Percentiles rank a stretch among this genome's conserved stretches.
Evolutionary conservation across 2,329 filamentous ascomycete genomes (phyloP).

Genomic region (Calonectria fujianensis): DNA sequence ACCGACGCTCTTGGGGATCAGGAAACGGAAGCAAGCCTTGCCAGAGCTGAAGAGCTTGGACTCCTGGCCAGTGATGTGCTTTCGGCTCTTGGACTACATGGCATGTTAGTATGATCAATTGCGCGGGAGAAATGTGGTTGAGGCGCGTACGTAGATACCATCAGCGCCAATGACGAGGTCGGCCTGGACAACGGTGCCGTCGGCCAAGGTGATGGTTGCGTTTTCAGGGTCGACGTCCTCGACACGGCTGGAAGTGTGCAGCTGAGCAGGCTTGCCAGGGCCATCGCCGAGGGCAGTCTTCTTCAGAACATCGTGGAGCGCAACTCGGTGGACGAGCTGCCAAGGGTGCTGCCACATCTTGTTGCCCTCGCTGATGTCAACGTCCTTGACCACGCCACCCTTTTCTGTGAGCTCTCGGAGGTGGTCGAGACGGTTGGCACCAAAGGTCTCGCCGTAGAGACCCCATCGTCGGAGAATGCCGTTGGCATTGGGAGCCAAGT

Average conservation of each 20-base stretch:
- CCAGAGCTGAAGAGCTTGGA: slow-evolving; percentile 64
- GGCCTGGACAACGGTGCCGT: slow-evolving; percentile 64
- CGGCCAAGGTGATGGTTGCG: slow-evolving; percentile 65
- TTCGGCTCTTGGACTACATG: slow-evolving; percentile 51
- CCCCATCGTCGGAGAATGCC: slow-evolving; percentile 69
- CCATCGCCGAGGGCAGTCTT: slow-evolving; percentile 63
- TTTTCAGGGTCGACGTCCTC: slow-evolving; percentile 63
- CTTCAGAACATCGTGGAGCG: slow-evolving; percentile 71
- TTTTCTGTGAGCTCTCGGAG: slow-evolving; percentile 60
- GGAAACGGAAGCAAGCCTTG: slow-evolving; percentile 74
- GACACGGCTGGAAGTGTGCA: slow-evolving; percentile 65
- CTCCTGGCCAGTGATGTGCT: slow-evolving; percentile 47
- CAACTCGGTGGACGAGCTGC: slow-evolving; percentile 71
- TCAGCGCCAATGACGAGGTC: slow-evolving; percentile 74
- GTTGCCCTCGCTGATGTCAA: slow-evolving; percentile 59
- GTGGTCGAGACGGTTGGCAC: slow-evolving; percentile 60
- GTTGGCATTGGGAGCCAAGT: slow-evolving; percentile 77
- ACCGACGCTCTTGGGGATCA: slow-evolving; percentile 65
- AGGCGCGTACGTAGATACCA: slow-evolving; percentile 67
- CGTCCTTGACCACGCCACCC: slow-evolving; percentile 60
- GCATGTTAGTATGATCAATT: background rate
- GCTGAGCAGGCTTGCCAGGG: slow-evolving; percentile 59
- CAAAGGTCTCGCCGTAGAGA: slow-evolving; percentile 61
- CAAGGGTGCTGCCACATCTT: slow-evolving; percentile 68
- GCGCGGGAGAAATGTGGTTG: background rate